These are phyloP conservation scores for Phytophthora capsici DNA, from an alignment of 352 stramenopile species.

Conservation along the genomic window DNA sequence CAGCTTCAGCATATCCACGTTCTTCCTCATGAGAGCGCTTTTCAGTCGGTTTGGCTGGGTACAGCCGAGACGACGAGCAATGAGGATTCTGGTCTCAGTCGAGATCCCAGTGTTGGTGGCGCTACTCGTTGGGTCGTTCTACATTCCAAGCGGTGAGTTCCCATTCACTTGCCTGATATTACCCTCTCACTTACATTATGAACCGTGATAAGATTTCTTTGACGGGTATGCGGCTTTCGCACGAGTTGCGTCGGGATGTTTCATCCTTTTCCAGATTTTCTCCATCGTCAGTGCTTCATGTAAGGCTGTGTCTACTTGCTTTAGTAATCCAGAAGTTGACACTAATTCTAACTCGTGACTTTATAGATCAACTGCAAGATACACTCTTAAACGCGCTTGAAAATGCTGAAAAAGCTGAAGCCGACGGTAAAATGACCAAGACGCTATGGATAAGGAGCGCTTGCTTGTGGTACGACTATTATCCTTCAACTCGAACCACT, in stretches of 20 bases:
- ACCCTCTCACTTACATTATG: not conserved
- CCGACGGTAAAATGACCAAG: not conserved
- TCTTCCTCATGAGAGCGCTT: slow-evolving; percentile 59
- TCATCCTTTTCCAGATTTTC: slow-evolving; percentile 84
- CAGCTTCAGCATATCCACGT: slow-evolving; percentile 66
- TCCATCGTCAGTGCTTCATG: slow-evolving; percentile 81
- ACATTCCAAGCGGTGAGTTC: slow-evolving; percentile 66
- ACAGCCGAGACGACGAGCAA: slow-evolving; percentile 26
- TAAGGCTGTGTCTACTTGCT: slow-evolving; percentile 23
- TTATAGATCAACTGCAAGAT: slow-evolving; percentile 67
- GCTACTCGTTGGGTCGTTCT: slow-evolving; percentile 73
- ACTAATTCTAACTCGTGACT: not conserved
- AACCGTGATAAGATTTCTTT: slow-evolving; percentile 57
- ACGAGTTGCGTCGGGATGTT: slow-evolving; percentile 62
- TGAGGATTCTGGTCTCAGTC: slow-evolving; percentile 40
- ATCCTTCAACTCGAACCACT: not conserved
- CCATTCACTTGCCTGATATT: too few species aligned
- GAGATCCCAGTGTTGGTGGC: slow-evolving; percentile 58
- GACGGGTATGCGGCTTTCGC: slow-evolving; percentile 63
- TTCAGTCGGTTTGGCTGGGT: slow-evolving; percentile 51
- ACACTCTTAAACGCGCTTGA: slow-evolving; percentile 62
- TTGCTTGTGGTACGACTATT: slow-evolving; percentile 24
- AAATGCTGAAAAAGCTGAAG: slow-evolving; percentile 33
- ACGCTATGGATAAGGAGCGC: slow-evolving; percentile 11
- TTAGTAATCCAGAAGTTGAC: not conserved